Percentiles rank a stretch among this genome's conserved stretches.
Evolutionary conservation across 768 basidiomycete species (phyloP).

Genomic region (Mycena floridula): DNA sequence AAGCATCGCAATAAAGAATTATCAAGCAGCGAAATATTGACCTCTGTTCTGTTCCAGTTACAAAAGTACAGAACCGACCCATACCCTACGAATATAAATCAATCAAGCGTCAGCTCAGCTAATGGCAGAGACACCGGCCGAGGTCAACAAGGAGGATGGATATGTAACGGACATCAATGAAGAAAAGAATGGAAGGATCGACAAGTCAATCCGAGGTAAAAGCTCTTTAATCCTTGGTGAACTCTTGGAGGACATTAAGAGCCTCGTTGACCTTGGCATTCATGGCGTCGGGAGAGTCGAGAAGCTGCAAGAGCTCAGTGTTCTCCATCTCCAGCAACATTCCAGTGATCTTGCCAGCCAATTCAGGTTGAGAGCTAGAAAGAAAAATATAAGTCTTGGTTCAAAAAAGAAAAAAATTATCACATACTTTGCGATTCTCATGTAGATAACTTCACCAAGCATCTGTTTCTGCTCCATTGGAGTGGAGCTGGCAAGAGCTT

Average conservation of each 20-base stretch:
- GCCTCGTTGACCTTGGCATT: slow-evolving; percentile 90
- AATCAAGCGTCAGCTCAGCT: background rate
- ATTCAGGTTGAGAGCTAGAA: slow-evolving; percentile 73
- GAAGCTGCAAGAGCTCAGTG: slow-evolving; percentile 80
- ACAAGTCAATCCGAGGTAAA: slow-evolving; percentile 28
- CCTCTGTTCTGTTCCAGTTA: slow-evolving; percentile 51
- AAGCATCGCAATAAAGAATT: slow-evolving; percentile 9
- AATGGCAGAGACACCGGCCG: background rate
- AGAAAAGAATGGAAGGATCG: slow-evolving; percentile 45
- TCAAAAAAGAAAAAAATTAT: slow-evolving; percentile 8
- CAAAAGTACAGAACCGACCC: slow-evolving; percentile 47
- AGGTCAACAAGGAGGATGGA: background rate
- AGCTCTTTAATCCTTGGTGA: slow-evolving; percentile 33
- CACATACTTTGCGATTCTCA: slow-evolving; percentile 78
- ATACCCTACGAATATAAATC: slow-evolving; percentile 21
- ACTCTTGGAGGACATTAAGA: slow-evolving; percentile 82
- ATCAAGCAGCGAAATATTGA: slow-evolving; percentile 43
- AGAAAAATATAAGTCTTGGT: slow-evolving; percentile 1
- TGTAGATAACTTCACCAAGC: slow-evolving; percentile 94
- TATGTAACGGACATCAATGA: background rate
- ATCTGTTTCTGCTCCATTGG: slow-evolving; percentile 97
- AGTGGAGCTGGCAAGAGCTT: slow-evolving; percentile 52
- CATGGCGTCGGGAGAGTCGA: slow-evolving; percentile 80
- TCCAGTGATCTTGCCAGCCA: slow-evolving; percentile 98
- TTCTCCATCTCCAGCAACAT: slow-evolving; percentile 99